Evolutionary conservation across 192 early-diverging fungal genomes (phyloP), one percentile per base, ranked within the genome.

Genomic region (Spizellomyces punctatus): DNA sequence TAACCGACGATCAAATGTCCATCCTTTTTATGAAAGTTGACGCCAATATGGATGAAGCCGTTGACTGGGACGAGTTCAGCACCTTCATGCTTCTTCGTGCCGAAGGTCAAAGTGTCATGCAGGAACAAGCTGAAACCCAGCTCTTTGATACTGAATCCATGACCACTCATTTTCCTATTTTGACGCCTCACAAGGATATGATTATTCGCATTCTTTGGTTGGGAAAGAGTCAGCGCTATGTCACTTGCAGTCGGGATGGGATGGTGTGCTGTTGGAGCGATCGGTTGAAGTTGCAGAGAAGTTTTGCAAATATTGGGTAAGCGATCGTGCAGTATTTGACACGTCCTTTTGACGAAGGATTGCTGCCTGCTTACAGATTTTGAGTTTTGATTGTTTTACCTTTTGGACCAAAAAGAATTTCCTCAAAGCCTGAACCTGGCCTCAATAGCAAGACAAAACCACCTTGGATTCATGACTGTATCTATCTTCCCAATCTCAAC

Each of bases 31-130:
- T 88, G 85, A 79, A 86, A 50, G 83, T 88, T 45, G 86, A 86
- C 71, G 73, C 82, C 1, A 85, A 86, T 72, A 82, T 79, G 59
- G 84, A 86, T 70, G 81, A 83, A 27, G 62, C 69, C 5, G 71
- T 88, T 16, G 78, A 84, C 64, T 88, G 86, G 86, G 83, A 88
- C 63, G 86, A 84, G 68, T 88, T 88, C 71, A 77, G 78, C 63
- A 80, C 85, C 9, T 88, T 80, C 63, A 83, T 88, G 79, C 75
- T 88, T 17, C 55, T 83, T 16, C 72, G 81, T 19, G 82, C 78
- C 10, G 81, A 88, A 55, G 75, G 78, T 43, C 78, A 83, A 58
- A 76, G 69, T 46, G 62, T 62, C 57, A 86, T 86, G 84, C 54
- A 47, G 6, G 85, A 87, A 63, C 80, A 76, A 58, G 76, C 71